phyloP scores from a whole-genome alignment of 192 early-diverging fungal genomes.

The Coemansia sp. region DNA sequence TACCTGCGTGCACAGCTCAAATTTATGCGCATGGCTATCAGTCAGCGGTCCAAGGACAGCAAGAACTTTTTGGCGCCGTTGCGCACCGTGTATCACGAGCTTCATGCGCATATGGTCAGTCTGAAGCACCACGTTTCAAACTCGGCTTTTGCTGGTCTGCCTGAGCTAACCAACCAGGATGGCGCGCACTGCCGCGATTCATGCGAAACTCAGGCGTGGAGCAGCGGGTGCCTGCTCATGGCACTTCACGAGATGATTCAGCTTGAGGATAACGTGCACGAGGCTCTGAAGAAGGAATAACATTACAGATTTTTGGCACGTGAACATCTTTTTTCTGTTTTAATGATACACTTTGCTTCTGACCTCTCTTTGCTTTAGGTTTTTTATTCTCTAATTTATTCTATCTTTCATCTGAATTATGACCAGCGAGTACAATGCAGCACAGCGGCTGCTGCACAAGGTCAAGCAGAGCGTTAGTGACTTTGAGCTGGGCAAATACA shows the following conservation, averaged over 20 bases:
- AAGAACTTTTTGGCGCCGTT: constrained; percentile 32
- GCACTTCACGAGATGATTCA: constrained; percentile 36
- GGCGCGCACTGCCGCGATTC: constrained; percentile 79
- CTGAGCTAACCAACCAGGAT: constrained; percentile 93
- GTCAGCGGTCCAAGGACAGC: not conserved
- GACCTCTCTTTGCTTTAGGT: not conserved
- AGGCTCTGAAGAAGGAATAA: constrained; percentile 15
- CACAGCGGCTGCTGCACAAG: constrained; percentile 50
- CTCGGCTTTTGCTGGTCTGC: constrained; percentile 83
- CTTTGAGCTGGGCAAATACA: constrained; percentile 30
- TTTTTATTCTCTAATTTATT: not conserved
- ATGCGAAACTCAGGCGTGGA: constrained; percentile 94
- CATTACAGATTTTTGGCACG: constrained; percentile 1
- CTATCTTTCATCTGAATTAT: constrained; percentile 8
- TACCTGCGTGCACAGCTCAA: constrained; percentile 82
- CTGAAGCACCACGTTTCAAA: constrained; percentile 56
- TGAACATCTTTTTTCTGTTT: not conserved
- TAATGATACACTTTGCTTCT: not conserved
- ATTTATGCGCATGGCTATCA: constrained; percentile 55
- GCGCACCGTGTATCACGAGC: constrained; percentile 64
- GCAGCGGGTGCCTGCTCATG: constrained; percentile 44
- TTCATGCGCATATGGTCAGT: constrained; percentile 75
- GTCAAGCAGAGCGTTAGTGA: constrained; percentile 47
- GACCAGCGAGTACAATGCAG: constrained; percentile 54
- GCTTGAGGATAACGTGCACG: constrained; percentile 30